Evolutionary conservation across 345 rosid genomes (phyloP), one percentile per base, ranked within the genome.

Genomic region (Pistacia atlantica): DNA sequence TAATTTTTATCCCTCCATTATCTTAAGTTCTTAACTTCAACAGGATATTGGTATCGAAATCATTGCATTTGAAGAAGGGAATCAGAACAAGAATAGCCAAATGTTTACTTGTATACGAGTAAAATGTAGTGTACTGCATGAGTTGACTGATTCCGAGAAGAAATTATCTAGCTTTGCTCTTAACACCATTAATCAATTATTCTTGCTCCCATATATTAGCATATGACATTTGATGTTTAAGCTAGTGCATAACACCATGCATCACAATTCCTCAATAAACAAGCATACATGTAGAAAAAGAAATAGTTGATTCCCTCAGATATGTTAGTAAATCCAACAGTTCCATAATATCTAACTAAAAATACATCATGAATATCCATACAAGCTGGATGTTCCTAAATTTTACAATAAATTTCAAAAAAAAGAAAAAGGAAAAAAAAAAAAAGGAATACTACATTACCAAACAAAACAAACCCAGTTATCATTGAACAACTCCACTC

Each of bases 401-500:
- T 25, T 46, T 46, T 48, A 45, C 42, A 64, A 37, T 13, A 49
- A 72, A 51, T n/a, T 55, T 61, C 63, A 28, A 52, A 74, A 72
- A 42, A 37, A 13, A 11, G 3, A 73, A n/a, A 11, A 74, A n/a
- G n/a, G 6, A 22, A 14, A 22, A 31, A 31, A 31, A 31, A 31
- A 31, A 31, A 31, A 74, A 59, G 25, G 38, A 31, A 46, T 25
- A 25, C 25, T 25, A 65, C 12, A 74, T 1, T 51, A 2, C 60
- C 52, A 62, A 37, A 69, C 31, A 16, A 73, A 80, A 68, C 48
- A 54, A 61, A 72, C 77, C 57, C 70, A 51, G 55, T 8, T 35
- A 76, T 14, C 65, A 63, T 69, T 42, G 74, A 55, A 78, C 22
- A 77, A 66, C 71, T 71, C 77, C 79, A 73, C 66, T 70, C 62